Evolutionary conservation across 2,329 filamentous ascomycete genomes (phyloP).

Genomic region (Claviceps quebecensis): DNA sequence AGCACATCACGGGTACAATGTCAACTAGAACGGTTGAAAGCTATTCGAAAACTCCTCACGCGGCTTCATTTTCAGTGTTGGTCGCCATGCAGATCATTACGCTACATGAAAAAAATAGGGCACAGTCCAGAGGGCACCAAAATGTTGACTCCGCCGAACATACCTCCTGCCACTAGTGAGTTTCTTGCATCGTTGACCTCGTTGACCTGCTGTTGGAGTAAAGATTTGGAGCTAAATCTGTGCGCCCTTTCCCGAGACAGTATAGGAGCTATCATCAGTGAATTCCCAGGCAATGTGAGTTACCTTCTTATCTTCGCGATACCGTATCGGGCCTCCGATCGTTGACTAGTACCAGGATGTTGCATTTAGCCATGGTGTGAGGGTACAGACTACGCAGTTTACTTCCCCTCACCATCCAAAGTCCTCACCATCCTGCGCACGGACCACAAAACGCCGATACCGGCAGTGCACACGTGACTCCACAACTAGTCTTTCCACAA

Average conservation of each 20-base stretch:
- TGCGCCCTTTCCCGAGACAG: constrained; percentile 2
- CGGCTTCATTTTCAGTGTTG: constrained; percentile 27
- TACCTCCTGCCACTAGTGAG: constrained; percentile 1
- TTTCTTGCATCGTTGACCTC: background rate
- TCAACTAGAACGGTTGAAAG: constrained; percentile 14
- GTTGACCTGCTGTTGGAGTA: background rate
- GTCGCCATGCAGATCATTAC: constrained; percentile 20
- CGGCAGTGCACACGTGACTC: too few species aligned
- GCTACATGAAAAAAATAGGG: constrained; percentile 21
- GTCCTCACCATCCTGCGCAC: too few species aligned
- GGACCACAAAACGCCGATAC: too few species aligned
- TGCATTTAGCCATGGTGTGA: too few species aligned
- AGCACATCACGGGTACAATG: constrained; percentile 17
- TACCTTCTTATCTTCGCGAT: background rate
- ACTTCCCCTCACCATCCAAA: too few species aligned
- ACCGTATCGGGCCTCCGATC: background rate
- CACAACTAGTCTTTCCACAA: too few species aligned
- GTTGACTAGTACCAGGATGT: constrained; percentile 24
- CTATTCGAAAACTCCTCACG: constrained; percentile 25
- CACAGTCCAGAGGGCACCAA: constrained; percentile 1
- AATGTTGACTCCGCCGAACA: background rate
- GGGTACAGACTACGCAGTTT: too few species aligned
- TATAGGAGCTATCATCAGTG: constrained; percentile 6
- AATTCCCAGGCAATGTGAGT: constrained; percentile 23
- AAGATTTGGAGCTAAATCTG: background rate